Evolutionary conservation across 495 filamentous ascomycete genomes (phyloP).

Genomic region (Talaromyces ruber): DNA sequence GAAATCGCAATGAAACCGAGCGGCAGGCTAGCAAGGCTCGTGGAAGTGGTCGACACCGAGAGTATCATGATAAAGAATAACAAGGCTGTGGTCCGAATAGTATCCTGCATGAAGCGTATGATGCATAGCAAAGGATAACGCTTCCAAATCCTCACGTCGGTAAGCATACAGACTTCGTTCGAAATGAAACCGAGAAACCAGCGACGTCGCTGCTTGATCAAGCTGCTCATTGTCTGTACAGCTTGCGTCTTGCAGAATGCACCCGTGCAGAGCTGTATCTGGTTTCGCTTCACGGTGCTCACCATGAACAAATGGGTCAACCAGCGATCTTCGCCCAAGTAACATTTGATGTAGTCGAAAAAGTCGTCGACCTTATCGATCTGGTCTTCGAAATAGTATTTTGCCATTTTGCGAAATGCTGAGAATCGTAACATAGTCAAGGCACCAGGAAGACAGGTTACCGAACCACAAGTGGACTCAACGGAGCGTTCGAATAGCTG

Average conservation of each 20-base stretch:
- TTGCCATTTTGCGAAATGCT: conserved; percentile 93
- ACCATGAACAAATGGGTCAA: conserved; percentile 99
- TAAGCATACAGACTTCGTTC: conserved; percentile 98
- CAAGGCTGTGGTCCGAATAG: conserved; percentile 88
- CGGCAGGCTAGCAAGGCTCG: conserved; percentile 68
- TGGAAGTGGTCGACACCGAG: conserved; percentile 76
- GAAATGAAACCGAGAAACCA: conserved; percentile 99
- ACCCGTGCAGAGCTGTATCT: conserved; percentile 95
- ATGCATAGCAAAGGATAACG: conserved; percentile 84
- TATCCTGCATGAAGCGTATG: conserved; percentile 93
- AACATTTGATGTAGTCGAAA: conserved; percentile 94
- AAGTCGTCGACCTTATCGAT: conserved; percentile 93
- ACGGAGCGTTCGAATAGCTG: conserved; percentile 96
- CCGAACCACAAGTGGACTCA: conserved; percentile 89
- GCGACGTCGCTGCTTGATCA: conserved; percentile 89
- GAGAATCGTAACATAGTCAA: conserved; percentile 94
- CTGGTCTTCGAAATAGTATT: conserved; percentile 98
- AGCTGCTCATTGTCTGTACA: conserved; percentile 75
- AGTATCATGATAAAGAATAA: conserved; percentile 95
- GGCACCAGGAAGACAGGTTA: conserved; percentile 91
- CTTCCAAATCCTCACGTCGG: conserved; percentile 83
- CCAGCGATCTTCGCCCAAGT: conserved; percentile 95
- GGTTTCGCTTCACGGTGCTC: conserved; percentile 82
- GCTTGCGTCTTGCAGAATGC: conserved; percentile 99
- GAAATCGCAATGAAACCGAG: conserved; percentile 96